phyloP scores from a whole-genome alignment of 2,329 filamentous ascomycete species.

The Trichophyton equinum region DNA sequence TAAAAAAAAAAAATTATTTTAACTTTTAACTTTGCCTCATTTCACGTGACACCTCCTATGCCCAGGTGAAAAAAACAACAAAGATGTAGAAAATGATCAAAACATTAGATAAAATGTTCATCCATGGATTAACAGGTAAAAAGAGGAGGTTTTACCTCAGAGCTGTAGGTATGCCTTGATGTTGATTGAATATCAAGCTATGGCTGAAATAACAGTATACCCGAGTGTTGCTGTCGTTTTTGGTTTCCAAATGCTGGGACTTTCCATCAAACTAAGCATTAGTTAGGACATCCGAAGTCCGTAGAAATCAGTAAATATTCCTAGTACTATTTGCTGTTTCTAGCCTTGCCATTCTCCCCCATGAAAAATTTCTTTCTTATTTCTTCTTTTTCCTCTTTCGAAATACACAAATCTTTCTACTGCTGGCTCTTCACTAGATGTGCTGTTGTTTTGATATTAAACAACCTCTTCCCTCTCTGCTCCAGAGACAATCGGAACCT shows the following conservation, averaged over 20 bases:
- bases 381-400: neutral
- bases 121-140: no score
- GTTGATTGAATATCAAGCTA: neutral
- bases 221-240: neutral
- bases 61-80: neutral
- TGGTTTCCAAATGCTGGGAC: neutral
- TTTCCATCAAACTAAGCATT: neutral
- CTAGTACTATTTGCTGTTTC: neutral
- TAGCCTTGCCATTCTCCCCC: neutral
- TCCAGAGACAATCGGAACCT: neutral
- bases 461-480: neutral
- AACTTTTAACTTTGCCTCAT: neutral
- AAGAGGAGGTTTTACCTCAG: no score
- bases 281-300: neutral
- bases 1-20: neutral
- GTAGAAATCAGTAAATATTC: neutral
- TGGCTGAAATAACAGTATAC: neutral
- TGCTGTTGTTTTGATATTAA: neutral
- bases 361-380: neutral
- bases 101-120: neutral
- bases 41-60: neutral
- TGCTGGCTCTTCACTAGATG: neutral
- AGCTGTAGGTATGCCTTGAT: neutral
- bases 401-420: neutral
- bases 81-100: neutral